Conservation (phyloP, 75 land plant species). For the Pinus tabuliformis region DNA sequence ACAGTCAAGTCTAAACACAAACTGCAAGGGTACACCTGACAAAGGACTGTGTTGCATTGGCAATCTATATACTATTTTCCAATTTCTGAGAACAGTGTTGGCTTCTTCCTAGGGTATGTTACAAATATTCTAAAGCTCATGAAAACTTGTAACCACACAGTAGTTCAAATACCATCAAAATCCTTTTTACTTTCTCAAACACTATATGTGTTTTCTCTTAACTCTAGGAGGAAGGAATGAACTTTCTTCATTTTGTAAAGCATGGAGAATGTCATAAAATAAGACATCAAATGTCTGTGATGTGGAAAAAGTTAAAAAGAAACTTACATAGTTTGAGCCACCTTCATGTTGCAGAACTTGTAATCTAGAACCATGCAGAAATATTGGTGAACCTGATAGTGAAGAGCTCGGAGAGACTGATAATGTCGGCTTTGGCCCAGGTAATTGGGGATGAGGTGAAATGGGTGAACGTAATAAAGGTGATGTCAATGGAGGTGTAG, state of each 20-base stretch:
- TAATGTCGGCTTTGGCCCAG: slow-evolving; percentile 17
- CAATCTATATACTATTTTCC: neutral
- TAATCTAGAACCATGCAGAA: neutral
- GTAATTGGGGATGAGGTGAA: slow-evolving; percentile 20
- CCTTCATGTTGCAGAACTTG: slow-evolving; percentile 1
- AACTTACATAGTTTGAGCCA: slow-evolving; percentile 3
- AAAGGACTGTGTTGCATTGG: neutral
- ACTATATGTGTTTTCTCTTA: neutral
- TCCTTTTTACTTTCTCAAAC: neutral
- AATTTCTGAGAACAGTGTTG: neutral
- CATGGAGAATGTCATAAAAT: neutral
- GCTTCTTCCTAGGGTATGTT: neutral
- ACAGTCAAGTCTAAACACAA: neutral
- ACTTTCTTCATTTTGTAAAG: neutral
- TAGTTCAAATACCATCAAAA: neutral
- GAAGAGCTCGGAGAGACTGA: slow-evolving; percentile 25
- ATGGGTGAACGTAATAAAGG: slow-evolving; percentile 20
- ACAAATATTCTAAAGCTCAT: neutral
- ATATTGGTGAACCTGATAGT: slow-evolving; percentile 14
- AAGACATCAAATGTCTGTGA: neutral
- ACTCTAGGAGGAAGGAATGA: neutral
- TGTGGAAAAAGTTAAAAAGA: neutral
- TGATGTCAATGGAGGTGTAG: slow-evolving; percentile 10
- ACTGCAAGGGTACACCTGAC: neutral
- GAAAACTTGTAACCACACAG: neutral